Conservation (phyloP, 257 asterid species). For the Nicotiana undulata region DNA sequence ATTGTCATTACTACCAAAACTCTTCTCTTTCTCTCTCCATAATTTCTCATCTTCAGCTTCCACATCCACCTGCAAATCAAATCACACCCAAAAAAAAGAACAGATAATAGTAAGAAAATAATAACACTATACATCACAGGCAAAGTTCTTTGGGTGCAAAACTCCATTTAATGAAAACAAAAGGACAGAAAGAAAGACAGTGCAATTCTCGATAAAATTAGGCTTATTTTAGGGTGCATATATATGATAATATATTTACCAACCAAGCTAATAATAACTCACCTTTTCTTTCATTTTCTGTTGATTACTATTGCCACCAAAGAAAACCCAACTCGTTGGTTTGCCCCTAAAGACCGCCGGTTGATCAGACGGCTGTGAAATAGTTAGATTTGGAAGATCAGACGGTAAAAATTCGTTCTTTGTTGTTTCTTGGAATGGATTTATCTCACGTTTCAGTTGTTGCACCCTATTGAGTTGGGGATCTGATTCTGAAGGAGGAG, state of each 20-base stretch:
- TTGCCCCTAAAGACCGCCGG: slow-evolving; percentile 3
- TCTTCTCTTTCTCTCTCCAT: slow-evolving; percentile 18
- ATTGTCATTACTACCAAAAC: slow-evolving; percentile 23
- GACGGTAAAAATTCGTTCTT: slow-evolving; percentile 11
- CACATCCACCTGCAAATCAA: slow-evolving; percentile 27
- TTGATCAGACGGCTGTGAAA: slow-evolving; percentile 15
- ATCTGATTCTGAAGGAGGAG: slow-evolving; percentile 53
- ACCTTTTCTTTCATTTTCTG: slow-evolving; percentile 25
- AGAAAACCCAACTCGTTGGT: slow-evolving; percentile 27
- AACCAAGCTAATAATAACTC: not conserved
- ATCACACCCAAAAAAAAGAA: not conserved
- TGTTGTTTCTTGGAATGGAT: not conserved
- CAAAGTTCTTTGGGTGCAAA: too few species aligned
- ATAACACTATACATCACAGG: too few species aligned
- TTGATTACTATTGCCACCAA: not conserved
- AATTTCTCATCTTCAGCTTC: slow-evolving; percentile 22
- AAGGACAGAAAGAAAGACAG: not conserved
- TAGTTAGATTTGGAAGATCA: slow-evolving; percentile 27
- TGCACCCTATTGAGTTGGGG: slow-evolving; percentile 49
- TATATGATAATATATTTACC: not conserved
- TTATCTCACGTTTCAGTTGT: not conserved
- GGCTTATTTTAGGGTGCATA: not conserved
- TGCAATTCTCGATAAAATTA: not conserved
- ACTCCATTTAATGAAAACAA: not conserved
- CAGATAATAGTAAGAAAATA: not conserved